Evolutionary conservation across 169 alveolate species (phyloP).

Genomic region (Theileria orientalis): DNA sequence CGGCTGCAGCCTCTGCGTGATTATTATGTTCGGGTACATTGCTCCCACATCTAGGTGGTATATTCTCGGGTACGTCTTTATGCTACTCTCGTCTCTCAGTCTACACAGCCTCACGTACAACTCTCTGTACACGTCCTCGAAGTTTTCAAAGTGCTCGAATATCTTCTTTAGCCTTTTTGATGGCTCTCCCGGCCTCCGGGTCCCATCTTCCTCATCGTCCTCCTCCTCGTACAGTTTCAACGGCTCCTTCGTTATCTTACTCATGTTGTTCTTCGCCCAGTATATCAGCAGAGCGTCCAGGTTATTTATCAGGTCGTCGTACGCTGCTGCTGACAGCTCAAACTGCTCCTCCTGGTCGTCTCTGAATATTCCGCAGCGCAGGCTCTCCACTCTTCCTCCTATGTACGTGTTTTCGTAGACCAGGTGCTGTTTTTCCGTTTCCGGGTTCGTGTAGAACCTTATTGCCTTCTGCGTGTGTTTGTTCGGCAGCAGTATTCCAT

Average conservation of each 20-base stretch:
- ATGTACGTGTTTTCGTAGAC: slow-evolving; percentile 85
- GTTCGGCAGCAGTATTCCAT: slow-evolving; percentile 94
- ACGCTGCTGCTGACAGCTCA: slow-evolving; percentile 84
- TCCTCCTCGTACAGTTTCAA: background rate
- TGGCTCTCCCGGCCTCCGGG: background rate
- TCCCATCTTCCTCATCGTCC: background rate
- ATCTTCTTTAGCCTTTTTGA: slow-evolving; percentile 30
- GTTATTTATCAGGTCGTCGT: slow-evolving; percentile 82
- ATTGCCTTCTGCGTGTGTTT: slow-evolving; percentile 89
- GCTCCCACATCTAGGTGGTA: slow-evolving; percentile 99
- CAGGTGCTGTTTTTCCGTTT: slow-evolving; percentile 68
- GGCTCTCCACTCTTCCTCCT: slow-evolving; percentile 97
- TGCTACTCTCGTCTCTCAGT: slow-evolving; percentile 36
- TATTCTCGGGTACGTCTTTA: slow-evolving; percentile 51
- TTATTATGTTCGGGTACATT: slow-evolving; percentile 99
- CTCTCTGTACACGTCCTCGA: slow-evolving; percentile 46
- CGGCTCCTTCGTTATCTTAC: background rate
- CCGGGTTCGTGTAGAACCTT: slow-evolving; percentile 71
- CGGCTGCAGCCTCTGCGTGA: slow-evolving; percentile 98
- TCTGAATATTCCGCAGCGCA: slow-evolving; percentile 94
- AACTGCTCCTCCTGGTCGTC: slow-evolving; percentile 93
- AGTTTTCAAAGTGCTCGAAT: slow-evolving; percentile 35
- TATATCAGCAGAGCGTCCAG: slow-evolving; percentile 74
- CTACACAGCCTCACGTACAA: slow-evolving; percentile 24
- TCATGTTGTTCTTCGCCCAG: slow-evolving; percentile 71